Evolutionary conservation across 495 filamentous ascomycete species (phyloP).

Genomic region (Aspergillus hancockii): DNA sequence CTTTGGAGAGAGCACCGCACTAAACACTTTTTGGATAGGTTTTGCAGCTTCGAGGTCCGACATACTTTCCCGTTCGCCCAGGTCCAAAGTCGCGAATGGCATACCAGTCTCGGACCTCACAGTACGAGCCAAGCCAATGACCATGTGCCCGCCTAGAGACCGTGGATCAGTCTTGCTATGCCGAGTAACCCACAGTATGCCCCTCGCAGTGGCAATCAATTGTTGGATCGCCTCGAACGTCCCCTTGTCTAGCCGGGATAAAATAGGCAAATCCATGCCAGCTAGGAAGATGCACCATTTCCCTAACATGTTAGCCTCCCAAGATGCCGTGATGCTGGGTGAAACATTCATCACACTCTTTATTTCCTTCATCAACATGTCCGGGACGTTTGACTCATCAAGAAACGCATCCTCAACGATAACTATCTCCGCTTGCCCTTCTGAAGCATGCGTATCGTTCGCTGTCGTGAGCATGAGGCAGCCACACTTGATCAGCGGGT

Average conservation of each 20-base stretch:
- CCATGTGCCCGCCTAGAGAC: slow-evolving; percentile 29
- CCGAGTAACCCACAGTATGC: slow-evolving; percentile 31
- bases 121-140: slow-evolving; percentile 33
- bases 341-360: slow-evolving; percentile 15
- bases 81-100: slow-evolving; percentile 32
- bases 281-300: slow-evolving; percentile 38
- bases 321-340: slow-evolving; percentile 10
- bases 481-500: not conserved
- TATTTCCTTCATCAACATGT: slow-evolving; percentile 15
- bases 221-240: slow-evolving; percentile 30
- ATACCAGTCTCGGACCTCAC: slow-evolving; percentile 36
- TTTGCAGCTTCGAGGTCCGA: slow-evolving; percentile 14
- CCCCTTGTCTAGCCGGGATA: slow-evolving; percentile 23
- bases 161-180: slow-evolving; percentile 22
- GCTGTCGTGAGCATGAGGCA: slow-evolving; percentile 1
- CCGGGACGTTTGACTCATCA: slow-evolving; percentile 6
- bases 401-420: not conserved
- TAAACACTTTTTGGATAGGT: slow-evolving; percentile 30
- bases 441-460: not conserved
- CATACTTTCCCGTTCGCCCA: slow-evolving; percentile 27
- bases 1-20: slow-evolving; percentile 24
- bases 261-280: slow-evolving; percentile 24
- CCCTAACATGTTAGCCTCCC: slow-evolving; percentile 20
- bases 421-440: not conserved
- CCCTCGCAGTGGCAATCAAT: slow-evolving; percentile 24